Conservation (phyloP, 352 stramenopile species). For the Globisporangium polare region DNA sequence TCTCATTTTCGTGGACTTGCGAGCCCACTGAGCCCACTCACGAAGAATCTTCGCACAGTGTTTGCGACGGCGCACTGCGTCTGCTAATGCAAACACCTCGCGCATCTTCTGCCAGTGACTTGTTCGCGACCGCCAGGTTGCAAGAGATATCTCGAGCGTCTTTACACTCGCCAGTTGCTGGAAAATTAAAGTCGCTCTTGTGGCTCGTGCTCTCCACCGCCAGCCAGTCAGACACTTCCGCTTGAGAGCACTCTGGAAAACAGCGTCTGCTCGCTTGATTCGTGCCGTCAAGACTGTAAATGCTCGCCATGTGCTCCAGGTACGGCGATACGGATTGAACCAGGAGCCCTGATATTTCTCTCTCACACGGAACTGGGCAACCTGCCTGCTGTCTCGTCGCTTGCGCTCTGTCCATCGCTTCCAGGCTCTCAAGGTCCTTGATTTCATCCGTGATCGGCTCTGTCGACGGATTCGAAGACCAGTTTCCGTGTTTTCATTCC, state of each 20-base stretch:
- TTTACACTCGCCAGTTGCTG: constrained; percentile 1
- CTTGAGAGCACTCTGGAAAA: not conserved
- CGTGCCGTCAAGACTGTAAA: not conserved
- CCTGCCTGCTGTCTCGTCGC: not conserved
- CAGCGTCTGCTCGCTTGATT: not conserved
- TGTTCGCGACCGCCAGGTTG: constrained; percentile 18
- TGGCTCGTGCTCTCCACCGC: not conserved
- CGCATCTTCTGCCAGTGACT: constrained; percentile 25
- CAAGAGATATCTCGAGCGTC: constrained; percentile 10
- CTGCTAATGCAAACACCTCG: constrained; percentile 19
- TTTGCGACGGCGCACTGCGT: constrained; percentile 20
- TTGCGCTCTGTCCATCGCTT: not conserved
- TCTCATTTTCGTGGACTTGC: not conserved
- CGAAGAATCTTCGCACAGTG: constrained; percentile 17
- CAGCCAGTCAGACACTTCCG: constrained; percentile 1
- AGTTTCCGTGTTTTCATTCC: constrained; percentile 19
- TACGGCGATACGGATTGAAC: constrained; percentile 25
- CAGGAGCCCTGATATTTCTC: constrained; percentile 19
- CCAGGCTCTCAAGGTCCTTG: constrained; percentile 25
- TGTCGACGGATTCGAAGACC: constrained; percentile 21
- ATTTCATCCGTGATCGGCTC: constrained; percentile 17
- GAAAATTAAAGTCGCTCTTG: constrained; percentile 11
- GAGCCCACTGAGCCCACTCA: constrained; percentile 15
- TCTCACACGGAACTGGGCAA: constrained; percentile 2
- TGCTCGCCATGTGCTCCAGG: constrained; percentile 24